Evolutionary conservation across 208 protist genomes (phyloP), one percentile per base, ranked within the genome.

Genomic region (Plasmodiophora brassicae): DNA sequence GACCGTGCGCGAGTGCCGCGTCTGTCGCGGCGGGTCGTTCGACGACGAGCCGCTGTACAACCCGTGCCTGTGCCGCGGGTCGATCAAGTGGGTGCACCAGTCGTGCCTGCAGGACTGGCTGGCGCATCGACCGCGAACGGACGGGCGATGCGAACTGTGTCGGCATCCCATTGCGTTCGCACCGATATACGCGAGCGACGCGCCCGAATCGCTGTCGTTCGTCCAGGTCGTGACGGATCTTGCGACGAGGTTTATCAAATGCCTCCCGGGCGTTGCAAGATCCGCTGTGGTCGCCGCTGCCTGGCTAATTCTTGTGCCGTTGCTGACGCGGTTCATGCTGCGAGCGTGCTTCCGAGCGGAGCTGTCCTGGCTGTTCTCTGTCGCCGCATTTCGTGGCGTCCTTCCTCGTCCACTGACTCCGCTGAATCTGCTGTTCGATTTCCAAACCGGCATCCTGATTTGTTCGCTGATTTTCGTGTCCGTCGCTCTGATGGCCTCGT

Each of bases 51-150:
- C 65, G 65, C 65, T 78, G 5, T 78, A 78, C 41, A 38, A 38
- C 65, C 65, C 65, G 10, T 78, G 65, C n/a, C 20, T 36, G 41
- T 78, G 65, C n/a, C 65, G 65, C n/a, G 65, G 65, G 14, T 78
- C 65, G 14, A 78, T 78, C 65, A 78, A 78, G n/a, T 78, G 65
- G 65, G 65, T 78, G 5, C 65, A 78, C 41, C 65, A 78, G n/a
- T 5, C 65, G 20, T 78, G 65, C 65, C 65, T 78, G n/a, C 65
- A 78, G 65, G 65, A 78, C 41, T 78, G 65, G 65, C 65, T 78
- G 10, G 32, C 32, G 65, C 65, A 78, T 78, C 65, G 65, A 5
- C 14, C 14, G 5, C 65, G 65, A n/a, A 44, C 65, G n/a, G 65
- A 78, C 41, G 65, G 32, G 14, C 65, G 32, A 14, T 78, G 65